Percentiles rank a stretch among this genome's conserved stretches.
These are phyloP conservation scores for Pisolithus marmoratus DNA, from an alignment of 768 basidiomycete species.

Conservation along the genomic window DNA sequence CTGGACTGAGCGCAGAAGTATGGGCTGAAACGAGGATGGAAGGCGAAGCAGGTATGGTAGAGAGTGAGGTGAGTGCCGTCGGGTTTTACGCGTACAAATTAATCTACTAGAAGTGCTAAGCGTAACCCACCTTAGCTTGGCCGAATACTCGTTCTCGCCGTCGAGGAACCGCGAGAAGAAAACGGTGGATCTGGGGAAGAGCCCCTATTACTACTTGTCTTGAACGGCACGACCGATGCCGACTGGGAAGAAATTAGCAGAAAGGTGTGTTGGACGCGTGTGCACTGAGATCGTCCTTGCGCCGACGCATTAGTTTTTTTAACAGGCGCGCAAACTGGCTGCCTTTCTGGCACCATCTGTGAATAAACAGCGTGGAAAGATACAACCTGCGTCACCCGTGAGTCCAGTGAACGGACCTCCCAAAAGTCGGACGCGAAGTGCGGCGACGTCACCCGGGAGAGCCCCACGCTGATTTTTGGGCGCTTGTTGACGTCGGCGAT, in stretches of 20 bases:
- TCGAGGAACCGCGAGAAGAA: conserved; percentile 35
- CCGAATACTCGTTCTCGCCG: conserved; percentile 60
- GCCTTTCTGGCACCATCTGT: conserved; percentile 31
- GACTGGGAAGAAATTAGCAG: conserved; percentile 62
- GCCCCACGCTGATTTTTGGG: not conserved
- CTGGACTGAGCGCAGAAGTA: conserved; percentile 66
- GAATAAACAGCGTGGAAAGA: conserved; percentile 30
- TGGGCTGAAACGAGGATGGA: conserved; percentile 64
- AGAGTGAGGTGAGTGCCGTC: conserved; percentile 57
- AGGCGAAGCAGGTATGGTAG: conserved; percentile 51
- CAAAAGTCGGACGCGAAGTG: conserved; percentile 23
- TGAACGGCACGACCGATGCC: conserved; percentile 54
- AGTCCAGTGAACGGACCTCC: conserved; percentile 5
- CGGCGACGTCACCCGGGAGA: conserved; percentile 25
- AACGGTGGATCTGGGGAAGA: conserved; percentile 23
- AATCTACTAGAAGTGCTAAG: not conserved
- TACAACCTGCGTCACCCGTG: conserved; percentile 9
- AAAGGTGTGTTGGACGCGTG: conserved; percentile 41
- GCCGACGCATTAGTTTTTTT: not conserved
- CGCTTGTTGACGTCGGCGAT: too few relatives aligned
- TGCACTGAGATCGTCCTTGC: not conserved
- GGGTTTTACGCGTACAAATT: not conserved
- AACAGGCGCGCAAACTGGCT: conserved; percentile 28
- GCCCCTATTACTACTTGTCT: conserved; percentile 64
- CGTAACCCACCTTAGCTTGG: conserved; percentile 45